Percentiles rank a stretch among this genome's conserved stretches.
These are phyloP conservation scores for Scutellaria baicalensis DNA, from an alignment of 257 asterid species.

Conservation along the genomic window DNA sequence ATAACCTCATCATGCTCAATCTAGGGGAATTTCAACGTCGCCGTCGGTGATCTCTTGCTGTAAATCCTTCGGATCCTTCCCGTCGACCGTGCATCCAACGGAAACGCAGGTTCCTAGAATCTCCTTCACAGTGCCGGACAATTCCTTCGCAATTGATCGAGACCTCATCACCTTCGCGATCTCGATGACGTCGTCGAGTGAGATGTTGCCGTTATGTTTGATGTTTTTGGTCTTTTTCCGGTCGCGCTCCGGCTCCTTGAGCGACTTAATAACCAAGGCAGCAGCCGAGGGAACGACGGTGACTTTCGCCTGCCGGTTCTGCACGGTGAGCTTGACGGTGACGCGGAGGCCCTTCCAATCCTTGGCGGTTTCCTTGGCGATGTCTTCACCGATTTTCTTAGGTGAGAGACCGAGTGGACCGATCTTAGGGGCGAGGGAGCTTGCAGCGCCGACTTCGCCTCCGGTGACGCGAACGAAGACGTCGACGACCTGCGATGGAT, in stretches of 20 bases:
- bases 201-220: slow-evolving; percentile 56
- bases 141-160: slow-evolving; percentile 67
- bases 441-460: slow-evolving; percentile 69
- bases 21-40: slow-evolving; percentile 48
- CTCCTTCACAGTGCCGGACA: slow-evolving; percentile 67
- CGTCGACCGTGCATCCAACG: slow-evolving; percentile 77
- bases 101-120: slow-evolving; percentile 72
- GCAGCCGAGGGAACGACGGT: slow-evolving; percentile 70
- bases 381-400: slow-evolving; percentile 65
- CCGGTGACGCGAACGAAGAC: slow-evolving; percentile 75
- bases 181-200: slow-evolving; percentile 57
- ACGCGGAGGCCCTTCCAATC: slow-evolving; percentile 74
- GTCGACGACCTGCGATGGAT: slow-evolving; percentile 64
- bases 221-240: slow-evolving; percentile 63
- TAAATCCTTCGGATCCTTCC: slow-evolving; percentile 69
- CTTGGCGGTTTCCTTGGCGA: slow-evolving; percentile 64
- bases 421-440: slow-evolving; percentile 71
- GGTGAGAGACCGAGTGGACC: slow-evolving; percentile 77
- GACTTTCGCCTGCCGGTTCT: slow-evolving; percentile 67
- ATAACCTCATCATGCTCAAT: slow-evolving; percentile 23
- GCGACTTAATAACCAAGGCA: slow-evolving; percentile 66
- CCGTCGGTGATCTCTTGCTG: slow-evolving; percentile 67
- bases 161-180: slow-evolving; percentile 53
- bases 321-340: slow-evolving; percentile 60
- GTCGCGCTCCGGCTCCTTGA: slow-evolving; percentile 71